These are phyloP conservation scores for Schwanniomyces occidentalis DNA, from an alignment of 805 yeast species.

Conservation along the genomic window DNA sequence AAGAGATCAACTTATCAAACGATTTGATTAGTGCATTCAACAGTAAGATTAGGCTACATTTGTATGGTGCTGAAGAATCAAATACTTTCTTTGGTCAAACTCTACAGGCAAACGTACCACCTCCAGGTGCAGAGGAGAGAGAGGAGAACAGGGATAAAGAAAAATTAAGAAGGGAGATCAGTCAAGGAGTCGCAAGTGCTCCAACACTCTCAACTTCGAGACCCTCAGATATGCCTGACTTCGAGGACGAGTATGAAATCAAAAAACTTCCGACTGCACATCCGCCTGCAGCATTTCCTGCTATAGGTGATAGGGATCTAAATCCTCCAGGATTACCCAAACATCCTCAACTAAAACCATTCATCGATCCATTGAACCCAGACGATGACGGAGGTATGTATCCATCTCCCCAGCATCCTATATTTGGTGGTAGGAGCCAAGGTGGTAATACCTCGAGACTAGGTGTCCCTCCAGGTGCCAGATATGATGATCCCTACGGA, in stretches of 20 bases:
- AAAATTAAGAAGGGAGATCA: no score
- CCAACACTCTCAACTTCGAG: no score
- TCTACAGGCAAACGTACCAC: no score
- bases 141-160: no score
- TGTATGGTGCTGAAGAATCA: no score
- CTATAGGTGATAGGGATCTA: slow-evolving; percentile 53
- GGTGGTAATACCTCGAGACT: slow-evolving; percentile 25
- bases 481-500: slow-evolving; percentile 53
- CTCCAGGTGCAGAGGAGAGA: no score
- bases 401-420: slow-evolving; percentile 52
- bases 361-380: slow-evolving; percentile 40
- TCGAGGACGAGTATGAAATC: slow-evolving; percentile 53
- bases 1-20: slow-evolving; percentile 17
- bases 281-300: slow-evolving; percentile 14
- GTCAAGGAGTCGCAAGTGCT: no score
- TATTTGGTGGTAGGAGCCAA: slow-evolving; percentile 34
- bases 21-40: slow-evolving; percentile 23
- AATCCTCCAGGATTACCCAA: slow-evolving; percentile 45
- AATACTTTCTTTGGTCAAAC: no score
- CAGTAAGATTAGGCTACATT: slow-evolving; percentile 5
- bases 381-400: slow-evolving; percentile 52
- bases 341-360: slow-evolving; percentile 45
- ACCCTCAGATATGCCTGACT: slow-evolving; percentile 49
- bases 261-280: slow-evolving; percentile 5
- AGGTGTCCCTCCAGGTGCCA: slow-evolving; percentile 48